Conservation (phyloP, 2,329 filamentous ascomycete genomes). For the Simplicillium aogashimaense region DNA sequence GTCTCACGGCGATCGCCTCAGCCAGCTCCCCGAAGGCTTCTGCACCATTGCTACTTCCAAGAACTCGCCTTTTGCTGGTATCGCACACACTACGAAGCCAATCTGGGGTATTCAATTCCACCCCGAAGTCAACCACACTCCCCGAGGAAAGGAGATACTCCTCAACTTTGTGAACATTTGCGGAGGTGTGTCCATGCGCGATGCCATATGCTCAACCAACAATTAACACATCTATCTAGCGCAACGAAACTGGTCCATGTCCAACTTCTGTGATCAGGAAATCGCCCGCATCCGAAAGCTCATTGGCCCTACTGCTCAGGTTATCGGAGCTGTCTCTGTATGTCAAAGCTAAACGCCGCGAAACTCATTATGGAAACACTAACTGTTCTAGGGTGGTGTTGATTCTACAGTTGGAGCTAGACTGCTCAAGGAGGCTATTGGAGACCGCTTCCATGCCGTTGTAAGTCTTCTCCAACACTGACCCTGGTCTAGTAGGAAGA, state of each 20-base stretch:
- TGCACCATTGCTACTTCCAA: conserved; percentile 61
- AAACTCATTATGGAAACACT: conserved; percentile 34
- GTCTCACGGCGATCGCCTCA: conserved; percentile 57
- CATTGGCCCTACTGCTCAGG: conserved; percentile 74
- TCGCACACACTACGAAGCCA: conserved; percentile 59
- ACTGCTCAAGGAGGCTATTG: conserved; percentile 79
- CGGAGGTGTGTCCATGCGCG: no score
- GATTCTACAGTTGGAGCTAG: conserved; percentile 82
- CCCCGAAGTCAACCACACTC: conserved; percentile 61
- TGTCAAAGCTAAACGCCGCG: neutral
- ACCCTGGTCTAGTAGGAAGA: no score
- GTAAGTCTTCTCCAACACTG: conserved; percentile 32
- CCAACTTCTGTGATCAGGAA: conserved; percentile 71
- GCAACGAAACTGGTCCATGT: conserved; percentile 74
- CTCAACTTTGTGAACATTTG: conserved; percentile 68
- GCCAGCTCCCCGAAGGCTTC: conserved; percentile 62
- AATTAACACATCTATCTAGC: conserved; percentile 58
- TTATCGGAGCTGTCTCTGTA: conserved; percentile 34
- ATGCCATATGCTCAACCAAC: no score
- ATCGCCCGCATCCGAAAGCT: conserved; percentile 70
- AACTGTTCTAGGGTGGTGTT: conserved; percentile 56
- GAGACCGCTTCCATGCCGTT: conserved; percentile 74
- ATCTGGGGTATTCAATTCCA: conserved; percentile 77
- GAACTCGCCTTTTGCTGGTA: conserved; percentile 73
- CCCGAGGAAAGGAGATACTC: conserved; percentile 59